phyloP scores from a whole-genome alignment of 2,329 filamentous ascomycete species.

The Pseudomassariella vexata region DNA sequence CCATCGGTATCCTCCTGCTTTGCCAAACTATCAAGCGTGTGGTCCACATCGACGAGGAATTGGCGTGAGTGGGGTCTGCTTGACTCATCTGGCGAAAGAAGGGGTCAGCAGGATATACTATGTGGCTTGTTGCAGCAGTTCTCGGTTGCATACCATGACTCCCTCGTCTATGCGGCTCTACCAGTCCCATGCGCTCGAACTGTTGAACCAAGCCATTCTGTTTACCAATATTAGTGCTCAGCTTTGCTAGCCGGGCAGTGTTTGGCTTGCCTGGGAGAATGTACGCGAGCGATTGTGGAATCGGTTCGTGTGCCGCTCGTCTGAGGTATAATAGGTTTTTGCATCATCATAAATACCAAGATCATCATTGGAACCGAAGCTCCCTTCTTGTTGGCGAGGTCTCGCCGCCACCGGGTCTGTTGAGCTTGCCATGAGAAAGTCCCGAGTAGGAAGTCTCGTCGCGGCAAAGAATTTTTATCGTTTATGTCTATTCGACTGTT shows the following conservation, averaged over 20 bases:
- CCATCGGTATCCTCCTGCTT: slow-evolving; percentile 87
- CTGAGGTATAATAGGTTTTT: slow-evolving; percentile 52
- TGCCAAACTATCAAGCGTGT: slow-evolving; percentile 72
- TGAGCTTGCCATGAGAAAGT: slow-evolving; percentile 2
- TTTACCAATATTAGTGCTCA: slow-evolving; percentile 1
- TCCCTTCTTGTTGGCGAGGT: slow-evolving; percentile 12
- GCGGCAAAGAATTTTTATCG: too few species aligned
- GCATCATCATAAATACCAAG: slow-evolving; percentile 49
- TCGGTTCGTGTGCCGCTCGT: slow-evolving; percentile 45
- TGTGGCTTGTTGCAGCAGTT: background rate
- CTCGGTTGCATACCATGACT: slow-evolving; percentile 44
- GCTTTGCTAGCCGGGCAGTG: slow-evolving; percentile 21
- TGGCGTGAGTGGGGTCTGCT: slow-evolving; percentile 61
- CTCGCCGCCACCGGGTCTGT: slow-evolving; percentile 6
- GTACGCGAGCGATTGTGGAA: slow-evolving; percentile 47
- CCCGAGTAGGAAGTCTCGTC: too few species aligned
- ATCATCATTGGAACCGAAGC: slow-evolving; percentile 37
- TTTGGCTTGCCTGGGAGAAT: slow-evolving; percentile 44
- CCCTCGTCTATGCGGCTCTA: slow-evolving; percentile 51
- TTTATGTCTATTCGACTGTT: too few species aligned
- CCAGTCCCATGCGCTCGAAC: slow-evolving; percentile 44
- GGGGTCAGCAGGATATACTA: slow-evolving; percentile 4
- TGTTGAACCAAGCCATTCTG: slow-evolving; percentile 50
- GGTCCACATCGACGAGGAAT: slow-evolving; percentile 82
- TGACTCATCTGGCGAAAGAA: slow-evolving; percentile 57